Base-by-base conservation (phyloP, 768 basidiomycete species). In the Collybiopsis luxurians region DNA sequence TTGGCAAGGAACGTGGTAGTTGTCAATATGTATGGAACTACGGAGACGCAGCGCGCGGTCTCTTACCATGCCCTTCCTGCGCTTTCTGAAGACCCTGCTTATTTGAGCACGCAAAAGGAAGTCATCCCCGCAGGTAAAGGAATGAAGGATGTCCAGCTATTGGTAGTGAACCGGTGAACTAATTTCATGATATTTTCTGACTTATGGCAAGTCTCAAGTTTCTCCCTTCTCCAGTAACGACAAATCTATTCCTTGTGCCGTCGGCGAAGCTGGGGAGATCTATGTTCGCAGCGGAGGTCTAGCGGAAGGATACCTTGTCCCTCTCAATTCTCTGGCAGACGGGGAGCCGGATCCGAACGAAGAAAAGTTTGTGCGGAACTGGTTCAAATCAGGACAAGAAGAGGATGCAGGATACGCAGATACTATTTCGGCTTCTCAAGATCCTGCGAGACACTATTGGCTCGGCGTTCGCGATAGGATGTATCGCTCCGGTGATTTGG, bases 11-110 rank as follows among this genome's bases (percentile, higher is more conserved):
- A 98, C 64, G 94, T 95, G 13, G 79, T 86, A 31, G 98, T 99
- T 68, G 87, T 98, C 72, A 99, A 99, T 79, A 99, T 99, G 97
- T 99, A 98, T 70, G 97, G 97, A 15, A 98, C 97, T 6, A 99
- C 97, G 21, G 97, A 99, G 73, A 98, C 97, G 7, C 97, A 99
- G 70, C 91, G 97, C 52, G 97, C 97, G 2, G 97, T 99, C 10
- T 98, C 95, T 21, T 98, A 98, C 74, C 98, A 95, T 68, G 81
- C 86, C 21, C 93, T 98, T 63, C 95, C 96, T 2, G 83, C 90
- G 52, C 82, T 96, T 9, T 75, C 57, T 7, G 79, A 80, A 55
- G 95, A 98, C 66, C 81, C 88, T 0, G 95, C 94, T 1, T 98
- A 97, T 82, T 81, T 98, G 40, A 83, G 87, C 23, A 93, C 86